phyloP scores from a whole-genome alignment of 2,329 filamentous ascomycete species.

The Lasiodiplodia citricola region DNA sequence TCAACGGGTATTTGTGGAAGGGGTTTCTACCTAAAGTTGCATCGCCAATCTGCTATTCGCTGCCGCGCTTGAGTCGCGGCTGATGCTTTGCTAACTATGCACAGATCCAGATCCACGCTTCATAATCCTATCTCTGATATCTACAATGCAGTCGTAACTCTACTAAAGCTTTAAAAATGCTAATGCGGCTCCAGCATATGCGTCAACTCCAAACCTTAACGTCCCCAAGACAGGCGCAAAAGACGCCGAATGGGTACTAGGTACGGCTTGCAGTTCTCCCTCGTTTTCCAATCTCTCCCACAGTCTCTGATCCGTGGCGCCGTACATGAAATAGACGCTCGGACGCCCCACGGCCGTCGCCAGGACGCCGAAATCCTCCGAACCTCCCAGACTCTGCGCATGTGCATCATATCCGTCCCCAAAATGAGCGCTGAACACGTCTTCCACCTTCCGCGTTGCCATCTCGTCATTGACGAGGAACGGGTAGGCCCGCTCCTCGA shows the following conservation, averaged over 20 bases:
- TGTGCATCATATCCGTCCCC: constrained; percentile 44
- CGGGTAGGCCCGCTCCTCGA: constrained; percentile 51
- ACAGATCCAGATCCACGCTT: no score
- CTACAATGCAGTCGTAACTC: no score
- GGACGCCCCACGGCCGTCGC: constrained; percentile 57
- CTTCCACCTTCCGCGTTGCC: constrained; percentile 51
- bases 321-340: constrained; percentile 62
- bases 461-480: constrained; percentile 58
- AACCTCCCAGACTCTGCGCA: constrained; percentile 51
- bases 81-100: no score
- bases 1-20: no score
- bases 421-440: constrained; percentile 56
- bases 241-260: constrained; percentile 64
- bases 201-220: constrained; percentile 57
- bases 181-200: constrained; percentile 58
- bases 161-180: constrained; percentile 43
- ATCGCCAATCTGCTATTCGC: no score
- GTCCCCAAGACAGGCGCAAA: constrained; percentile 67
- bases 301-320: constrained; percentile 55
- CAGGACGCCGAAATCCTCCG: constrained; percentile 65
- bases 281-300: constrained; percentile 55
- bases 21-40: no score
- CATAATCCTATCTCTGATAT: no score
- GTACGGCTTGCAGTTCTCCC: constrained; percentile 52
- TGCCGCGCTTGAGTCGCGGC: no score